Percentiles rank a stretch among this genome's conserved stretches.
phyloP scores from a whole-genome alignment of 1,139 yeast genomes.

The Saccharomyces hybrid region DNA sequence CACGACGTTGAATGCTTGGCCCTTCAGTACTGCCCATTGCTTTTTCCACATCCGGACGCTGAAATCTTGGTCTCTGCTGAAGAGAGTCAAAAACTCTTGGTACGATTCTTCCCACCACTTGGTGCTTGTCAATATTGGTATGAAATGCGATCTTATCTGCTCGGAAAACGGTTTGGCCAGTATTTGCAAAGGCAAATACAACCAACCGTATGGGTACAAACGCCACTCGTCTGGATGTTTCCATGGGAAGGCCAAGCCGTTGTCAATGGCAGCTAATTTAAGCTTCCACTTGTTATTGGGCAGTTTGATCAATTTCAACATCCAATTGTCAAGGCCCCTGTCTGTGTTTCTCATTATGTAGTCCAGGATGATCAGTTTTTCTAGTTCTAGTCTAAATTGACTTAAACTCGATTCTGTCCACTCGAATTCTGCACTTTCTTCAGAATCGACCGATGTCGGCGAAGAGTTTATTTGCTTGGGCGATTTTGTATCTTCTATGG shows the following conservation, averaged over 20 bases:
- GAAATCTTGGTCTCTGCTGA: conserved; percentile 53
- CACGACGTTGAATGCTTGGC: conserved; percentile 72
- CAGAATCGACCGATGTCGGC: conserved; percentile 8
- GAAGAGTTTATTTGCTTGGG: conserved; percentile 5
- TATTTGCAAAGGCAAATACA: conserved; percentile 54
- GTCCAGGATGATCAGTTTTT: conserved; percentile 62
- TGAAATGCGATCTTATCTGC: conserved; percentile 49
- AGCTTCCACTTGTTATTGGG: conserved; percentile 39
- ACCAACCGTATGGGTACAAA: conserved; percentile 75
- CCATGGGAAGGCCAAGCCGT: conserved; percentile 75
- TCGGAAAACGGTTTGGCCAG: conserved; percentile 64
- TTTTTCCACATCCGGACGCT: conserved; percentile 59
- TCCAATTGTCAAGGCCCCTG: conserved; percentile 71
- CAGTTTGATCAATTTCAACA: conserved; percentile 42
- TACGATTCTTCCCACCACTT: conserved; percentile 68
- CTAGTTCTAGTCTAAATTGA: conserved; percentile 56
- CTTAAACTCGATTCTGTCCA: conserved; percentile 49
- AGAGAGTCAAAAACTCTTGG: conserved; percentile 40
- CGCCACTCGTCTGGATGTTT: conserved; percentile 81
- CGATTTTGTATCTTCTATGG: background rate
- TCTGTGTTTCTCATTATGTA: conserved; percentile 72
- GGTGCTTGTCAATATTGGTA: conserved; percentile 52
- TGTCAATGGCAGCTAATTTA: conserved; percentile 68
- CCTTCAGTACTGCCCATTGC: conserved; percentile 66
- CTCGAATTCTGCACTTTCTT: conserved; percentile 29